Conservation (phyloP, 208 protist genomes). For the Zelonia costaricensis region DNA sequence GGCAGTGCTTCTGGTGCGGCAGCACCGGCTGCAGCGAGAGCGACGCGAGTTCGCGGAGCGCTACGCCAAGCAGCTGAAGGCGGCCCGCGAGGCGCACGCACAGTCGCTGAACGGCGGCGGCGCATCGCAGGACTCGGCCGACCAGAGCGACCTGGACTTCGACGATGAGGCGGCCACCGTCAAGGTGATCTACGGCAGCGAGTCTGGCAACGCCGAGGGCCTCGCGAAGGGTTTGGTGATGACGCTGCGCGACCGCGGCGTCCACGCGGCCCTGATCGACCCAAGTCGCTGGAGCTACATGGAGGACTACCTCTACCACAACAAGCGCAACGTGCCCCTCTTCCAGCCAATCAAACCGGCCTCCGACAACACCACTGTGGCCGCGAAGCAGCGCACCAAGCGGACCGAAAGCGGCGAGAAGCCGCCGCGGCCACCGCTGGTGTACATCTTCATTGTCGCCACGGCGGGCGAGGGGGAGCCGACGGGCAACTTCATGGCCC, state of each 20-base stretch:
- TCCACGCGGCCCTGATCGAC: slow-evolving; percentile 55
- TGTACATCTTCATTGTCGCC: slow-evolving; percentile 68
- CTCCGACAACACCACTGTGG: background rate
- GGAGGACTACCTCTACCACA: slow-evolving; percentile 31
- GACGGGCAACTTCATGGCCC: slow-evolving; percentile 54
- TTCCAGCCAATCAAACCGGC: slow-evolving; percentile 13
- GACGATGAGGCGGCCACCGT: slow-evolving; percentile 14
- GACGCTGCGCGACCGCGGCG: slow-evolving; percentile 52
- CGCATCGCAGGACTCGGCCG: slow-evolving; percentile 4
- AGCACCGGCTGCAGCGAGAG: slow-evolving; percentile 15
- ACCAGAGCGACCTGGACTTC: background rate
- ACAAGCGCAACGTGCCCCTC: slow-evolving; percentile 18
- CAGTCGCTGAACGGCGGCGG: background rate
- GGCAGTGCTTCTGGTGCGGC: slow-evolving; percentile 5
- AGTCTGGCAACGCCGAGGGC: slow-evolving; percentile 67
- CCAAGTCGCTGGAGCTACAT: slow-evolving; percentile 57
- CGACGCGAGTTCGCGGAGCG: slow-evolving; percentile 39
- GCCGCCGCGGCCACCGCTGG: slow-evolving; percentile 1
- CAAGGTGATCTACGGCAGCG: slow-evolving; percentile 70
- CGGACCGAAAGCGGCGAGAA: background rate
- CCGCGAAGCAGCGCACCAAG: background rate
- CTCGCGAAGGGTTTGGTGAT: slow-evolving; percentile 61
- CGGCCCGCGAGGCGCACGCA: slow-evolving; percentile 14
- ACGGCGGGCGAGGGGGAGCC: slow-evolving; percentile 76
- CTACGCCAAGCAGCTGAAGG: slow-evolving; percentile 32